Percentiles rank a stretch among this genome's conserved stretches.
These are phyloP conservation scores for Baorangia bicolor DNA, from an alignment of 768 basidiomycete genomes.

Conservation along the genomic window DNA sequence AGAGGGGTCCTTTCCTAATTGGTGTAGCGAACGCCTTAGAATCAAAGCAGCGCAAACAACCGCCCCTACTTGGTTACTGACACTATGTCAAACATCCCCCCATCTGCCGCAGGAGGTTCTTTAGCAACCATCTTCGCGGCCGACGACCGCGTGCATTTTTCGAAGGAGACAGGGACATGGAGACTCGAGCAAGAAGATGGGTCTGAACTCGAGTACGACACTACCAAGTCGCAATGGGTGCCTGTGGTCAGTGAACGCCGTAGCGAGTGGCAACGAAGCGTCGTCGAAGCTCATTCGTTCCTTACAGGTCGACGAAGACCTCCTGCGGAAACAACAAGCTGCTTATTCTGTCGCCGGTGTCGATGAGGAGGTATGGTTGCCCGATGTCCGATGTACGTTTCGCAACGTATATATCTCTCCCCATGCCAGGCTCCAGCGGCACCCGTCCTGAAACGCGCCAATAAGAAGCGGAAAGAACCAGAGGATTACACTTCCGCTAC, in stretches of 20 bases:
- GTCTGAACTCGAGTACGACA: constrained; percentile 87
- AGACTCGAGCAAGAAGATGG: constrained; percentile 89
- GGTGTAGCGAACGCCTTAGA: neutral
- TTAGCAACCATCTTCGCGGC: constrained; percentile 64
- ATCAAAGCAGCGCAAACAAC: constrained; percentile 44
- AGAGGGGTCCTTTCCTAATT: constrained; percentile 11
- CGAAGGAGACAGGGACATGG: constrained; percentile 75
- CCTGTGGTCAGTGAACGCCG: constrained; percentile 61
- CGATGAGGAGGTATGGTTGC: constrained; percentile 78
- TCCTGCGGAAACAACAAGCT: constrained; percentile 87
- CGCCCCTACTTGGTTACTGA: constrained; percentile 5
- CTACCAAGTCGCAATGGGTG: constrained; percentile 73
- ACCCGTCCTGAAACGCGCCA: constrained; percentile 76
- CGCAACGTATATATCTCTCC: constrained; percentile 22
- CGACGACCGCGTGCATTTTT: constrained; percentile 83
- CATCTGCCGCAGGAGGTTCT: constrained; percentile 52
- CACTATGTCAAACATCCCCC: constrained; percentile 34
- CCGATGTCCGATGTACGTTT: constrained; percentile 19
- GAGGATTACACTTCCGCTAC: constrained; percentile 69
- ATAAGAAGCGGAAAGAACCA: constrained; percentile 75
- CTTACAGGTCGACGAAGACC: constrained; percentile 79
- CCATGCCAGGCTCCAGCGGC: constrained; percentile 75
- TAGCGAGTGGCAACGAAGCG: neutral
- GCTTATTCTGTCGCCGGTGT: constrained; percentile 92
- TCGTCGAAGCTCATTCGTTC: neutral